Base-by-base conservation (phyloP, 2,329 filamentous ascomycete genomes). In the Colletotrichum cereale region DNA sequence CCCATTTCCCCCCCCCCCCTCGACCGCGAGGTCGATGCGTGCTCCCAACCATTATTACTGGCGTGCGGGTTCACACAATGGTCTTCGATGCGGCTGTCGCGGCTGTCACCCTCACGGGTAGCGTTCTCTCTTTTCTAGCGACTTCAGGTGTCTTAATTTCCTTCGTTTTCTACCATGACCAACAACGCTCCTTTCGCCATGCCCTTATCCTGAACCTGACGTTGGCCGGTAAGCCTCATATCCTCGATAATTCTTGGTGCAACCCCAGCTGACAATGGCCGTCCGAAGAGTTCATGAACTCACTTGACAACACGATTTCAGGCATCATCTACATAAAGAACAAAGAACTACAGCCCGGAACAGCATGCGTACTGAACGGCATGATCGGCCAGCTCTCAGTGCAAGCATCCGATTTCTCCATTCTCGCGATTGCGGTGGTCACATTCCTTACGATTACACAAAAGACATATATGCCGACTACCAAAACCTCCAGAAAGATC, bases 321-420 rank as follows among this genome's bases (percentile, higher is more conserved):
- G 84, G 84, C 26, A 75, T 80, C 29, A 76, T 80, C 53, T 79
- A 80, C 18, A 74, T 83, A 5, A 75, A 60, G 18, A 26, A 78
- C 38, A 72, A 72, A 0, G 73, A 78, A 16, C 74, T 82, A 21
- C 52, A 67, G 8, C 69, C 77, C 11, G 79, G 81, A 16, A 18
- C 75, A 0, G 79, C 79, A 3, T 86, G 84, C 73, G 78, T 77
- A 11, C 66, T 81, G 24, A 86, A 85, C 73, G 84, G 83, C 44
- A 84, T 82, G 76, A 72, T 85, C 47, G 83, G 83, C 31, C 85
- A 86, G 65, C 77, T 85, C 56, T 84, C 82, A 2, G 84, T 85
- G 16, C 84, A 86, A 74, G 81, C 82, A 3, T 78, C 79, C 31
- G 81, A 83, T 67, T 82, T 85, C 70, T 82, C 80, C 38, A 83